phyloP scores from a whole-genome alignment of 2,329 filamentous ascomycete genomes.

The Furcasterigmium sp. region DNA sequence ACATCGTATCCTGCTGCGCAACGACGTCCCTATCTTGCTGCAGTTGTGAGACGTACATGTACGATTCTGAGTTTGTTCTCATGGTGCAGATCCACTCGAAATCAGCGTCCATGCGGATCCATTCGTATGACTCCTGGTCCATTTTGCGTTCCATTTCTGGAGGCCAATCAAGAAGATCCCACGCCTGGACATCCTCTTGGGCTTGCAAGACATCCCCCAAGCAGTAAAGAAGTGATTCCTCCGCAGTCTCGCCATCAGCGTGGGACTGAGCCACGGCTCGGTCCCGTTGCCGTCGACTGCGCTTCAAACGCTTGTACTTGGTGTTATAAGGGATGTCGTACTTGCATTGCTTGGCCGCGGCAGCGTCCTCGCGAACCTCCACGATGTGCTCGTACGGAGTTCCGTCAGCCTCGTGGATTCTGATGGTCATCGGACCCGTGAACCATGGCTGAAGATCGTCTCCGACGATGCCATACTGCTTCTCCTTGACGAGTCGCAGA shows the following conservation, averaged over 20 bases:
- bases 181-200: conserved; percentile 74
- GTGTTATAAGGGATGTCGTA: conserved; percentile 98
- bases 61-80: conserved; percentile 75
- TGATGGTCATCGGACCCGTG: conserved; percentile 93
- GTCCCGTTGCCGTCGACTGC: conserved; percentile 47
- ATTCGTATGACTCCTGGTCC: conserved; percentile 96
- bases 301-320: conserved; percentile 95
- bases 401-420: conserved; percentile 96
- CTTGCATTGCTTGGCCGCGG: conserved; percentile 57
- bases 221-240: conserved; percentile 84
- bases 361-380: conserved; percentile 82
- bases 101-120: conserved; percentile 96
- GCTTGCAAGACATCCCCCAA: conserved; percentile 85
- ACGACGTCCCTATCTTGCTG: conserved; percentile 97
- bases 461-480: conserved; percentile 61
- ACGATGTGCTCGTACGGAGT: conserved; percentile 98
- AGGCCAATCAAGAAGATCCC: conserved; percentile 85
- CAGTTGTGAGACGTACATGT: conserved; percentile 97
- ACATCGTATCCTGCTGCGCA: conserved; percentile 72
- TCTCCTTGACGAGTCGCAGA: conserved; percentile 78
- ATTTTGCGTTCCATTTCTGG: conserved; percentile 84
- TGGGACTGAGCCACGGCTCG: conserved; percentile 54
- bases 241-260: conserved; percentile 51
- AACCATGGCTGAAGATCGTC: conserved; percentile 74
- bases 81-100: conserved; percentile 96